Conservation (phyloP, 192 early-diverging fungal species). For the Lobosporangium transversale region DNA sequence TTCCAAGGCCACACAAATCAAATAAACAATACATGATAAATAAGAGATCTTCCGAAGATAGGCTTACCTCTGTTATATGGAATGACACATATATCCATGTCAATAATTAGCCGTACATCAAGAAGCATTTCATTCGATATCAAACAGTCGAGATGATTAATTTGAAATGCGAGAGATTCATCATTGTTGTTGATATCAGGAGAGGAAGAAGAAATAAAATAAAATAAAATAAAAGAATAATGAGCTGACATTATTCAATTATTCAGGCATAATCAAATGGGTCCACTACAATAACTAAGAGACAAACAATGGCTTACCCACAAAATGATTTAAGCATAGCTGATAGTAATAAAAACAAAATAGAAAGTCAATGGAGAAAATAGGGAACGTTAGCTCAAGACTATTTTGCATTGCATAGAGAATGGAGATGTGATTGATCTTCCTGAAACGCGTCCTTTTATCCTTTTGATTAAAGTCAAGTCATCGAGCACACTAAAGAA, state of each 20-base stretch:
- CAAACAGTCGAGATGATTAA: no score
- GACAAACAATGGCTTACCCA: slow-evolving; percentile 45
- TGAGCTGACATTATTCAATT: not conserved
- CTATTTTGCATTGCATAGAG: no score
- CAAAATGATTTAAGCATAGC: slow-evolving; percentile 72
- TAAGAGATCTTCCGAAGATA: not conserved
- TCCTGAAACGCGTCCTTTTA: not conserved
- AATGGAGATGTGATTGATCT: not conserved
- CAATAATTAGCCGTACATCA: no score
- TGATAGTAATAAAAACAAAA: slow-evolving; percentile 1
- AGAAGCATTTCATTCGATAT: no score
- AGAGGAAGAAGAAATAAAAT: not conserved
- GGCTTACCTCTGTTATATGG: slow-evolving; percentile 17
- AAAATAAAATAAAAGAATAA: not conserved
- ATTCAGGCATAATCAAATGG: no score
- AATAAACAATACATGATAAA: no score
- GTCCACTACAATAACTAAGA: no score
- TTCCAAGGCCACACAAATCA: no score
- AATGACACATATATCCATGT: no score
- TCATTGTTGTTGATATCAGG: no score
- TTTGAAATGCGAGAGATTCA: no score
- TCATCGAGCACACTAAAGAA: no score
- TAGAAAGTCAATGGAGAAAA: not conserved
- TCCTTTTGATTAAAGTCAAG: not conserved
- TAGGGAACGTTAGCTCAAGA: not conserved